A percentile compares a stretch with the other conserved stretches of the same genome.
phyloP scores from a whole-genome alignment of 805 yeast genomes.

The Wickerhamiella spandovensis region DNA sequence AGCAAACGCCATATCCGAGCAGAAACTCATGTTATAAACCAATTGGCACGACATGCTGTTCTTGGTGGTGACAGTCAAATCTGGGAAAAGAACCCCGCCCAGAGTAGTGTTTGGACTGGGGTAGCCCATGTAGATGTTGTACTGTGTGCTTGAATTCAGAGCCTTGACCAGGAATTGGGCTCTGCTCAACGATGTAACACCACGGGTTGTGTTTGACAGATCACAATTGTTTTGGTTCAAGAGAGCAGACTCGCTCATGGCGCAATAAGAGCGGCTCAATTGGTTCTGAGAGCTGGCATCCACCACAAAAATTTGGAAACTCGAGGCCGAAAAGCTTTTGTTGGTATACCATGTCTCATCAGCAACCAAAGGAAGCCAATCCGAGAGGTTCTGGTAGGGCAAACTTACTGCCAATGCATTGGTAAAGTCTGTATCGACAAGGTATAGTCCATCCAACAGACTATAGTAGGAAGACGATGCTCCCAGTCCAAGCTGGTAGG shows the following conservation, averaged over 20 bases:
- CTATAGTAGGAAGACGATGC: conserved; percentile 24
- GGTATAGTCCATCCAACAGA: conserved; percentile 16
- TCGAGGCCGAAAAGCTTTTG: conserved; percentile 2
- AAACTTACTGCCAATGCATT: conserved; percentile 51
- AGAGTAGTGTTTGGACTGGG: conserved; percentile 1
- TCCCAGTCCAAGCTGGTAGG: conserved; percentile 47
- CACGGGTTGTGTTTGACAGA: conserved; percentile 29
- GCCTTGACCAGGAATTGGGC: conserved; percentile 53
- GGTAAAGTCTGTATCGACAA: conserved; percentile 58
- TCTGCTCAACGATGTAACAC: conserved; percentile 28
- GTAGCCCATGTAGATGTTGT: conserved; percentile 46
- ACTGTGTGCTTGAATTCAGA: conserved; percentile 45
- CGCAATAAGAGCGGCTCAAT: conserved; percentile 55
- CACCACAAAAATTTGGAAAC: background rate
- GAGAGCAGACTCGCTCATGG: conserved; percentile 41
- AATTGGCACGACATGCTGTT: conserved; percentile 54
- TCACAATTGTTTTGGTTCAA: conserved; percentile 23
- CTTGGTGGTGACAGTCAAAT: conserved; percentile 39
- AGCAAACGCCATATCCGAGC: conserved; percentile 72
- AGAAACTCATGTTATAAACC: conserved; percentile 61
- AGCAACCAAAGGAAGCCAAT: background rate
- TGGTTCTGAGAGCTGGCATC: conserved; percentile 6
- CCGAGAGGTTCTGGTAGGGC: conserved; percentile 9
- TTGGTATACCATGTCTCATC: conserved; percentile 19
- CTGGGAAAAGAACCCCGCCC: conserved; percentile 31